A percentile compares a stretch with the other conserved stretches of the same genome.
Evolutionary conservation across 169 alveolate species (phyloP).

Genomic region (Toxoplasma gondii): DNA sequence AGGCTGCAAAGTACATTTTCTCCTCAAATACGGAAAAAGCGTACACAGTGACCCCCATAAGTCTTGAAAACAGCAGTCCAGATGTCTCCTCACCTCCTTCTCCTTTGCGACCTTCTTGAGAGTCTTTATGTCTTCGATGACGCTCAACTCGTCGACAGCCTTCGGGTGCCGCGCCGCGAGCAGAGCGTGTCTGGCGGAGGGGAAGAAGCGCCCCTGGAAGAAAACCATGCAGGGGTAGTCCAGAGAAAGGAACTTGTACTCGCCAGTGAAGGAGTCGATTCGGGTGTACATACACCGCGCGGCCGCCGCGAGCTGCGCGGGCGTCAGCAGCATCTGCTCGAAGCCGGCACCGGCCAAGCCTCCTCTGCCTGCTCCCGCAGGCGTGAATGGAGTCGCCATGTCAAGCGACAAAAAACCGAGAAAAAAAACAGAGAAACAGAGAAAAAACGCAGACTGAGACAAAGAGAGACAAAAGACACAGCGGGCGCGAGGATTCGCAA

Average conservation of each 20-base stretch:
- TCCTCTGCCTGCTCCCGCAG: not conserved
- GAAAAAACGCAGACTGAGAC: too few species aligned
- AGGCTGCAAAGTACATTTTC: too few species aligned
- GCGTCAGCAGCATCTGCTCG: slow-evolving; percentile 29
- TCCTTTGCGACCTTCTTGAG: slow-evolving; percentile 56
- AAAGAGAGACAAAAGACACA: too few species aligned
- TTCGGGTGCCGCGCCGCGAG: slow-evolving; percentile 52
- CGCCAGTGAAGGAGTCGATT: slow-evolving; percentile 69
- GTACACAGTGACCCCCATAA: too few species aligned
- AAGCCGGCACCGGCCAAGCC: not conserved
- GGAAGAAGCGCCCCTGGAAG: slow-evolving; percentile 61
- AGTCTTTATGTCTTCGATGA: slow-evolving; percentile 33
- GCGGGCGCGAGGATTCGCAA: too few species aligned
- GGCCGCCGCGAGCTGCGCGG: slow-evolving; percentile 61
- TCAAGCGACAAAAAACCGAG: not conserved
- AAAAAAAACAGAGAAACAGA: too few species aligned
- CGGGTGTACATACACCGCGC: slow-evolving; percentile 70
- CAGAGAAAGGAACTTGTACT: slow-evolving; percentile 50
- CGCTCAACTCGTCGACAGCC: slow-evolving; percentile 49
- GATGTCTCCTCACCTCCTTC: slow-evolving; percentile 49
- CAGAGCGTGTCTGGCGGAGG: slow-evolving; percentile 70
- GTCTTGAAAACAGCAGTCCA: not conserved
- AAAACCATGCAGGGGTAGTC: slow-evolving; percentile 57
- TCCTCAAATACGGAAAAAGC: too few species aligned
- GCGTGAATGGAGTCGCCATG: not conserved